phyloP scores from a whole-genome alignment of 108 stramenopile genomes.

The Seminavis robusta region DNA sequence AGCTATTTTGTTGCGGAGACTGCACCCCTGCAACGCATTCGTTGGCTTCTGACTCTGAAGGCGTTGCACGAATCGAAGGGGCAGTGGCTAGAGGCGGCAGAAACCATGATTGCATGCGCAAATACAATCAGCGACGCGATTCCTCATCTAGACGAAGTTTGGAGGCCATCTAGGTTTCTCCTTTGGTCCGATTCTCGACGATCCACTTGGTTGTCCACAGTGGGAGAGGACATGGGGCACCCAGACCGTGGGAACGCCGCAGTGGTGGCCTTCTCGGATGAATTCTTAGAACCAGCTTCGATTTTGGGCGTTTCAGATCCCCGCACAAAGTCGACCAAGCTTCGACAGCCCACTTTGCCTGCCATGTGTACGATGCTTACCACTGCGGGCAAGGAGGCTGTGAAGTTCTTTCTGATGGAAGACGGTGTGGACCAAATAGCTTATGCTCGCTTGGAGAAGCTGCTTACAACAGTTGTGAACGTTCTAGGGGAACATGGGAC shows the following conservation, averaged over 20 bases:
- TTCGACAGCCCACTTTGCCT: constrained; percentile 45
- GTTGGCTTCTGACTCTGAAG: constrained; percentile 73
- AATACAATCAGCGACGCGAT: constrained; percentile 62
- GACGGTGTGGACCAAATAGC: constrained; percentile 63
- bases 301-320: constrained; percentile 4
- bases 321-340: constrained; percentile 9
- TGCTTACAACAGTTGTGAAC: constrained; percentile 57
- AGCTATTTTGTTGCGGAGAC: constrained; percentile 73
- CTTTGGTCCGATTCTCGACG: constrained; percentile 65
- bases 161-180: constrained; percentile 71
- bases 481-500: constrained; percentile 14
- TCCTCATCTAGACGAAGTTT: constrained; percentile 55
- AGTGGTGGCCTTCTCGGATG: constrained; percentile 70
- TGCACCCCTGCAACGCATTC: constrained; percentile 61
- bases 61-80: constrained; percentile 67
- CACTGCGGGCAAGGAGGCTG: constrained; percentile 49
- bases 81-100: constrained; percentile 84
- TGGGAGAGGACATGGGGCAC: constrained; percentile 46
- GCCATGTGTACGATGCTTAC: constrained; percentile 48
- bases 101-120: constrained; percentile 72
- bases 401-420: constrained; percentile 50
- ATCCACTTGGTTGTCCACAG: constrained; percentile 66
- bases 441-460: constrained; percentile 57
- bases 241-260: constrained; percentile 53
- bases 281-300: constrained; percentile 58